A percentile compares a stretch with the other conserved stretches of the same genome.
Conservation (phyloP, 495 filamentous ascomycete genomes). For the Penicillium longicatenatum region DNA sequence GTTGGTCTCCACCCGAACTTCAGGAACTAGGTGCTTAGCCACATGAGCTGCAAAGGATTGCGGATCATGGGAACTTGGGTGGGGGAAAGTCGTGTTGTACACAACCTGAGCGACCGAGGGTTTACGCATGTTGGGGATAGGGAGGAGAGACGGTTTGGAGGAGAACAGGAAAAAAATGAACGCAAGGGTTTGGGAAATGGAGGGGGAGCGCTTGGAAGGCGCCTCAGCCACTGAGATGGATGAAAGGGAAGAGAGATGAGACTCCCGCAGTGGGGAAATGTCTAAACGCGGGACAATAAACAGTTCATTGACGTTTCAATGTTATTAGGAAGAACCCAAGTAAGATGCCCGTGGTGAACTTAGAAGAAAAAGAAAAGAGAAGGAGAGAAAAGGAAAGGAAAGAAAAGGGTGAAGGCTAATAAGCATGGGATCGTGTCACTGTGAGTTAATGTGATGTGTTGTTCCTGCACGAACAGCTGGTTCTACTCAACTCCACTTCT, state of each 20-base stretch:
- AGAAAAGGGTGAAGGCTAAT: background rate
- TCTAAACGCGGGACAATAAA: slow-evolving; percentile 4
- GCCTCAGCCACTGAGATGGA: slow-evolving; percentile 1
- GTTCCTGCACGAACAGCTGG: slow-evolving; percentile 10
- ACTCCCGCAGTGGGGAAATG: slow-evolving; percentile 2
- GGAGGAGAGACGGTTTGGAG: slow-evolving; percentile 8
- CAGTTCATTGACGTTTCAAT: background rate
- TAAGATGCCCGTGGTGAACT: background rate
- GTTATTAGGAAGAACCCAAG: too few species aligned
- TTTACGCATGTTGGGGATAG: slow-evolving; percentile 57
- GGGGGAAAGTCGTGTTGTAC: slow-evolving; percentile 59
- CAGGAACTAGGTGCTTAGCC: slow-evolving; percentile 72
- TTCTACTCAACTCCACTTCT: background rate
- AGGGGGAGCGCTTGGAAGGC: slow-evolving; percentile 4
- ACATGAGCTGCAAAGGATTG: slow-evolving; percentile 60
- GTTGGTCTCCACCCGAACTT: slow-evolving; percentile 83
- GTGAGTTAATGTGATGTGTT: slow-evolving; percentile 6
- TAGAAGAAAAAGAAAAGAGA: background rate
- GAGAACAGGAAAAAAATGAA: slow-evolving; percentile 14
- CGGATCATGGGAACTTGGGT: slow-evolving; percentile 55
- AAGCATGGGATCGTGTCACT: slow-evolving; percentile 3
- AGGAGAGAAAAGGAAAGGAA: background rate
- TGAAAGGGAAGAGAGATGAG: background rate
- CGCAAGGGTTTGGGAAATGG: background rate
- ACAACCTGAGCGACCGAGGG: slow-evolving; percentile 56